phyloP scores from a whole-genome alignment of 1,284 basidiomycete genomes.

The Puccinia triticina region DNA sequence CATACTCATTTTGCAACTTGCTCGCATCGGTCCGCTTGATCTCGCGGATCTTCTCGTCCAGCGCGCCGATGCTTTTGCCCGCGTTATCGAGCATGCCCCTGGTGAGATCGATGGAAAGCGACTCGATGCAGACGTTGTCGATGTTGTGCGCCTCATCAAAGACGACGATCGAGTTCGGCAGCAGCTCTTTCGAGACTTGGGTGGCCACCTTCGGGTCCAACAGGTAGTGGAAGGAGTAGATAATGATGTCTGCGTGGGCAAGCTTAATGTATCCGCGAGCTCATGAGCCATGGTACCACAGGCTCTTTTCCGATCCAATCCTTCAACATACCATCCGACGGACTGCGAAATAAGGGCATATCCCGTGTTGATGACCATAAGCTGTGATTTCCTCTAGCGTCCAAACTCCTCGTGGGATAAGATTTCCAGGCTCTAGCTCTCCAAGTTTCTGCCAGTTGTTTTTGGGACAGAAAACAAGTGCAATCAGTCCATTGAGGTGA shows the following conservation, averaged over 20 bases:
- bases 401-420: slow-evolving; percentile 86
- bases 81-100: slow-evolving; percentile 97
- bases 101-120: slow-evolving; percentile 95
- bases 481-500: neutral
- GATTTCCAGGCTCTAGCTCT: slow-evolving; percentile 78
- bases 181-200: slow-evolving; percentile 96
- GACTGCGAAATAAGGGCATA: slow-evolving; percentile 96
- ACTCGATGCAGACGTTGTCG: slow-evolving; percentile 99
- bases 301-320: neutral
- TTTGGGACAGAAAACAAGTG: neutral
- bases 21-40: slow-evolving; percentile 91
- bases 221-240: slow-evolving; percentile 99
- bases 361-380: slow-evolving; percentile 79
- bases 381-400: slow-evolving; percentile 91
- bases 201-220: slow-evolving; percentile 99
- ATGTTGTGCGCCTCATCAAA: slow-evolving; percentile 99
- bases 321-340: slow-evolving; percentile 78
- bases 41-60: slow-evolving; percentile 91
- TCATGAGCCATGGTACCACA: neutral
- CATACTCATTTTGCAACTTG: slow-evolving; percentile 95
- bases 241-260: slow-evolving; percentile 91
- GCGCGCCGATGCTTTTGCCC: slow-evolving; percentile 79
- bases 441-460: slow-evolving; percentile 67
- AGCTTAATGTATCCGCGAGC: slow-evolving; percentile 66
- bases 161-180: slow-evolving; percentile 96